Evolutionary conservation across 1,284 basidiomycete genomes (phyloP).

Genomic region (Phylloboletellus chloephorus): DNA sequence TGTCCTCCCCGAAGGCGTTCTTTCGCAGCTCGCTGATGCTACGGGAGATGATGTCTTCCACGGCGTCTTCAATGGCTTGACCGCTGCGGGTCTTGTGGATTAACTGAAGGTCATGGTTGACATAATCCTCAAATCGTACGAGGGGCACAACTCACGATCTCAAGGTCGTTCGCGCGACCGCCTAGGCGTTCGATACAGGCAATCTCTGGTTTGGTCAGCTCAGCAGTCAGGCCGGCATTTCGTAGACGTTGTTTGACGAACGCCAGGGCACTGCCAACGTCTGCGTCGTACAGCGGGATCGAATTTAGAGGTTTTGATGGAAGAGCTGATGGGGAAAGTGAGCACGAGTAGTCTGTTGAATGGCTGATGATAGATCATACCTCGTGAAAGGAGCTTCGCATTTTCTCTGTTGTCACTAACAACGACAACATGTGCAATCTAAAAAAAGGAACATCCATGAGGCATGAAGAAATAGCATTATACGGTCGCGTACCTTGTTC

Average conservation of each 20-base stretch:
- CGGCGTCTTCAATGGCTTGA: slow-evolving; percentile 69
- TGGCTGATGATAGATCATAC: slow-evolving; percentile 31
- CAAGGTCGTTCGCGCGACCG: slow-evolving; percentile 83
- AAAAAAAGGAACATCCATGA: neutral
- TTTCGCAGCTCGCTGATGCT: slow-evolving; percentile 84
- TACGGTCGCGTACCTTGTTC: slow-evolving; percentile 50
- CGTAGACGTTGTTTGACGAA: slow-evolving; percentile 80
- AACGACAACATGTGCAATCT: slow-evolving; percentile 90
- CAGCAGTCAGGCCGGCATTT: slow-evolving; percentile 49
- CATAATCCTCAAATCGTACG: neutral
- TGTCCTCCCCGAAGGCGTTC: slow-evolving; percentile 89
- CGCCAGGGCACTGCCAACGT: slow-evolving; percentile 70
- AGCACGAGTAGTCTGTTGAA: neutral
- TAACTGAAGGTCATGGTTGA: slow-evolving; percentile 43
- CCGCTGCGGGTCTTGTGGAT: slow-evolving; percentile 83
- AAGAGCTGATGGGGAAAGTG: slow-evolving; percentile 49
- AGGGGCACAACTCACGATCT: slow-evolving; percentile 50
- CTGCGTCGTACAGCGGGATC: slow-evolving; percentile 82
- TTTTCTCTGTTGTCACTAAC: slow-evolving; percentile 89
- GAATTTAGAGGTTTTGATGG: slow-evolving; percentile 81
- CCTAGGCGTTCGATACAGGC: slow-evolving; percentile 69
- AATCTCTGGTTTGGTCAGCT: slow-evolving; percentile 50
- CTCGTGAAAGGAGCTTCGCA: slow-evolving; percentile 77
- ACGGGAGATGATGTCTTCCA: slow-evolving; percentile 82
- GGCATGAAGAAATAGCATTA: neutral